These are phyloP conservation scores for Penicillium sp. DNA, from an alignment of 2,329 filamentous ascomycete species.

Conservation along the genomic window DNA sequence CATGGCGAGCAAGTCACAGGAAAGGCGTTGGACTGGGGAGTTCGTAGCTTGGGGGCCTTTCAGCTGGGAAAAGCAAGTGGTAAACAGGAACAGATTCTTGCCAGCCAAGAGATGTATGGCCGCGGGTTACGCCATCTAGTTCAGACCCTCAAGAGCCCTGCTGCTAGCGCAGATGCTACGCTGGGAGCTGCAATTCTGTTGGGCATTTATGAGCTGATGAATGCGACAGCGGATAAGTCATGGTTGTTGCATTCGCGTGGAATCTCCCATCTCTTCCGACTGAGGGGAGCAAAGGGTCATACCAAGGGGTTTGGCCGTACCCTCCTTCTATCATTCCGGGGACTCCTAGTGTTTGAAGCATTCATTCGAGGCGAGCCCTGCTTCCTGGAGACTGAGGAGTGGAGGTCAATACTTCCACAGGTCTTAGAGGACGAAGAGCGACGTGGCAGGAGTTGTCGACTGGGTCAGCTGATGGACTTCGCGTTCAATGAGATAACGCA, in stretches of 20 bases:
- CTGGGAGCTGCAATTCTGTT: conserved; percentile 20
- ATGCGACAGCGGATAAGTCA: conserved; percentile 13
- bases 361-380: conserved; percentile 18
- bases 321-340: conserved; percentile 19
- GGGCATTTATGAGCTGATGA: conserved; percentile 21
- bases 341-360: conserved; percentile 21
- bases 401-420: conserved; percentile 16
- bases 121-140: conserved; percentile 13
- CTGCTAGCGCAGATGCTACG: conserved; percentile 14
- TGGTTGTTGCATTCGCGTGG: conserved; percentile 24
- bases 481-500: conserved; percentile 20
- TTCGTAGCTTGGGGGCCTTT: conserved; percentile 16
- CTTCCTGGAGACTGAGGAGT: conserved; percentile 18
- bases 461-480: conserved; percentile 19
- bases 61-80: conserved; percentile 16
- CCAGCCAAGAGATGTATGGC: conserved; percentile 21
- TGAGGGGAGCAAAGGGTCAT: conserved; percentile 19
- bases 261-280: conserved; percentile 13
- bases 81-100: conserved; percentile 12
- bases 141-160: conserved; percentile 11
- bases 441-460: conserved; percentile 10
- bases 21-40: conserved; percentile 9
- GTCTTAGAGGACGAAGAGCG: conserved; percentile 8
- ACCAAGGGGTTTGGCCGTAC: conserved; percentile 18
- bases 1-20: conserved; percentile 10